These are phyloP conservation scores for Hyaloscypha variabilis DNA, from an alignment of 495 filamentous ascomycete species.

Conservation along the genomic window DNA sequence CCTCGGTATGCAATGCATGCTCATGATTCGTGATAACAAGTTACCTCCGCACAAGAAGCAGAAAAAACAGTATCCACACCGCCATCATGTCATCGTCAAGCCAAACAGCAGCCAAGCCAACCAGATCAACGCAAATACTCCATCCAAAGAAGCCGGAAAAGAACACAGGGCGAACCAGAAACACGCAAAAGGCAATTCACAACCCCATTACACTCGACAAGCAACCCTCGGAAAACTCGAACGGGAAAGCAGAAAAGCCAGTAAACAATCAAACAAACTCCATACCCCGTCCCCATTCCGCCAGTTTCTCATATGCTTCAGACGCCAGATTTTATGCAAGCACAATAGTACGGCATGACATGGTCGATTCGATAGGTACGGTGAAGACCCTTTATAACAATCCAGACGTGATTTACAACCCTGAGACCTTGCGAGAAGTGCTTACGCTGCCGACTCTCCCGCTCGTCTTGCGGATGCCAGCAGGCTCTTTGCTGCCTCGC, in stretches of 20 bases:
- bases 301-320: constrained; percentile 30
- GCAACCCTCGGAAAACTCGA: background rate
- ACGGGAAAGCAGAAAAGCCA: constrained; percentile 9
- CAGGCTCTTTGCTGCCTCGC: constrained; percentile 49
- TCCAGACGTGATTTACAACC: constrained; percentile 20
- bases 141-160: background rate
- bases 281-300: constrained; percentile 6
- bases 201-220: constrained; percentile 23
- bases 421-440: constrained; percentile 34
- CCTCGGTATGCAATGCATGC: constrained; percentile 23
- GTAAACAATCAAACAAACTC: constrained; percentile 24
- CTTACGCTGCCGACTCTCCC: constrained; percentile 87
- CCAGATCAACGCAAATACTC: constrained; percentile 8
- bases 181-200: constrained; percentile 4
- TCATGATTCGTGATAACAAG: constrained; percentile 29
- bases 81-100: constrained; percentile 11
- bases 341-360: constrained; percentile 24
- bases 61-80: constrained; percentile 18
- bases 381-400: background rate
- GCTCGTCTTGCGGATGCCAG: constrained; percentile 86
- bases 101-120: constrained; percentile 6
- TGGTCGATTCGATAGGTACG: background rate
- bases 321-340: constrained; percentile 34
- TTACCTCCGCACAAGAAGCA: background rate
- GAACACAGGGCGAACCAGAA: background rate